Evolutionary conservation across 169 alveolate genomes (phyloP).

Genomic region (Nephromyces sp.): DNA sequence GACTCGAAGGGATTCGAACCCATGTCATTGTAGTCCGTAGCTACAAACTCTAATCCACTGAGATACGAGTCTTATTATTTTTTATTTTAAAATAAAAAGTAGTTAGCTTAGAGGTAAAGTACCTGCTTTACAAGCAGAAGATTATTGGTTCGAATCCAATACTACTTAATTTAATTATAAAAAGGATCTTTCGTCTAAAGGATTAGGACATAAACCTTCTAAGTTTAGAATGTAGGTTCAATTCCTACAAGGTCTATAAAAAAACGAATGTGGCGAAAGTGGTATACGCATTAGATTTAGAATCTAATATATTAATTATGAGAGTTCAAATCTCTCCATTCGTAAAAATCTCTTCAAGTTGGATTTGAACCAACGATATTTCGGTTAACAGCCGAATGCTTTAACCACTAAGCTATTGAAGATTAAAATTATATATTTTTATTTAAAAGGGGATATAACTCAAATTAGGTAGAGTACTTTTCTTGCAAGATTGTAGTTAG

Average conservation of each 20-base stretch:
- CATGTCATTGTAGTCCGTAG: background rate
- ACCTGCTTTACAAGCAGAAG: background rate
- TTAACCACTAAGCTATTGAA: background rate
- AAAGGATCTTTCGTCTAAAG: background rate
- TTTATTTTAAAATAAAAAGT: background rate
- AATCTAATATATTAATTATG: background rate
- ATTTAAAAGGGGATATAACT: background rate
- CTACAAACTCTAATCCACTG: background rate
- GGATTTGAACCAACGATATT: background rate
- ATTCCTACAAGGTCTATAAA: too few relatives aligned
- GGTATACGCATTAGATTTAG: background rate
- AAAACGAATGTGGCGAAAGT: background rate
- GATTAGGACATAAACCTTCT: too few relatives aligned
- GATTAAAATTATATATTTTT: background rate
- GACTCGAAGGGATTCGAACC: conserved; percentile 1
- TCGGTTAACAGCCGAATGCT: background rate
- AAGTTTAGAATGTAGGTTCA: too few relatives aligned
- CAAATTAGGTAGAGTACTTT: conserved; percentile 5
- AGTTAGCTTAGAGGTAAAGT: background rate
- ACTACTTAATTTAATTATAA: background rate
- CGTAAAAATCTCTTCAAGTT: background rate
- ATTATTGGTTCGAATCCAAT: background rate
- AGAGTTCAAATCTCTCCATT: background rate
- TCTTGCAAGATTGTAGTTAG: conserved; percentile 8
- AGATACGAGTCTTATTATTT: background rate